Evolutionary conservation across 176 grass and related monocot genomes (phyloP).

Genomic region (Aegilops umbellulata): DNA sequence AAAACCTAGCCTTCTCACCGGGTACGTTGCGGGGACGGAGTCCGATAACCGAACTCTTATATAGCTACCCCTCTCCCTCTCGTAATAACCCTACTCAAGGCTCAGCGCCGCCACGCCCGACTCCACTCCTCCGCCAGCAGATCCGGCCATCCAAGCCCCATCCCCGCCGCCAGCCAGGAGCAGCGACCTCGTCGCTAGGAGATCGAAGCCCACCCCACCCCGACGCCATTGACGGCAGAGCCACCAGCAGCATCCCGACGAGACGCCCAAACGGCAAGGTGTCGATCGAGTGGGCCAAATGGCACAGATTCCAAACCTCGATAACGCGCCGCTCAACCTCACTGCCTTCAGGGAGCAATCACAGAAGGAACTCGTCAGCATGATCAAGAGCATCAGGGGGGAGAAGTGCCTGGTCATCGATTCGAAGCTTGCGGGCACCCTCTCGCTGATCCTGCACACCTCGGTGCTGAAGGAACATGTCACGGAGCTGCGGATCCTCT

Average conservation of each 20-base stretch:
- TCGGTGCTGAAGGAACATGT: conserved; percentile 84
- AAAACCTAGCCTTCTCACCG: background rate
- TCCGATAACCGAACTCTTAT: too few relatives aligned
- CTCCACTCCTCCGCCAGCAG: too few relatives aligned
- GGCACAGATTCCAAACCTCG: conserved; percentile 77
- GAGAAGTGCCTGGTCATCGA: conserved; percentile 84
- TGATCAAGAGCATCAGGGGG: conserved; percentile 65
- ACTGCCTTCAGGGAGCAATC: conserved; percentile 73
- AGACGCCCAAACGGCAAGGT: background rate
- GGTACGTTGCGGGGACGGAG: too few relatives aligned
- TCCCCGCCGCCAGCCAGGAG: too few relatives aligned
- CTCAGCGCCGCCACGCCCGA: too few relatives aligned
- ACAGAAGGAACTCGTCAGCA: conserved; percentile 65
- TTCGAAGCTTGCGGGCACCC: conserved; percentile 64
- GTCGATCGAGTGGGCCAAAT: conserved; percentile 9
- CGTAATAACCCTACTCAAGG: too few relatives aligned
- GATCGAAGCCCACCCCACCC: too few relatives aligned
- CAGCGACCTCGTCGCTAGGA: too few relatives aligned
- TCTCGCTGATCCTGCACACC: conserved; percentile 64
- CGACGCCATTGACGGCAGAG: too few relatives aligned
- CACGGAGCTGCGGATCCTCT: conserved; percentile 61
- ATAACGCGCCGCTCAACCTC: conserved; percentile 65
- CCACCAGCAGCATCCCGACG: too few relatives aligned
- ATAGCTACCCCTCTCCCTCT: too few relatives aligned
- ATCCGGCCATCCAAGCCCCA: too few relatives aligned